phyloP scores from a whole-genome alignment of 768 basidiomycete genomes.

The Coprinopsis marcescibilis region DNA sequence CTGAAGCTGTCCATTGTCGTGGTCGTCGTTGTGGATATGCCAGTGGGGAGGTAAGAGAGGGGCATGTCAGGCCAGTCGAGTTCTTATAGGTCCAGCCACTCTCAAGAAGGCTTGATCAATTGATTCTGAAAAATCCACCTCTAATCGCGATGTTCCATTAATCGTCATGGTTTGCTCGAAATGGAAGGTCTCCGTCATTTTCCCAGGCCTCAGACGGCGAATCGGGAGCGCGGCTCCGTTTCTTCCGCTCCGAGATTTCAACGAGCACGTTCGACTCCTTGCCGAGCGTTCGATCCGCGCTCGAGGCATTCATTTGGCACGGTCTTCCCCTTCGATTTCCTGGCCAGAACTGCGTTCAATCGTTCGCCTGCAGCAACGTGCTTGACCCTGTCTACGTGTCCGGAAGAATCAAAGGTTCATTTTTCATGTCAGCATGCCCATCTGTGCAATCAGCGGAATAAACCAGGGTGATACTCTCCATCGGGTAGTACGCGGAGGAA shows the following conservation, averaged over 20 bases:
- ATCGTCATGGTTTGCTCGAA: slow-evolving; percentile 9
- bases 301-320: too few relatives aligned
- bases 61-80: neutral
- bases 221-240: neutral
- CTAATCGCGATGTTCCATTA: slow-evolving; percentile 13
- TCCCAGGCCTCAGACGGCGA: slow-evolving; percentile 9
- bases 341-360: too few relatives aligned
- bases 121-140: slow-evolving; percentile 9
- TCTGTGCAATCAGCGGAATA: too few relatives aligned
- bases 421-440: too few relatives aligned
- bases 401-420: too few relatives aligned
- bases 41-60: slow-evolving; percentile 3
- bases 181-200: slow-evolving; percentile 8
- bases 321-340: too few relatives aligned
- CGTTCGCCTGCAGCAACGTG: too few relatives aligned
- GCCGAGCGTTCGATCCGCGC: neutral
- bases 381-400: too few relatives aligned
- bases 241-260: slow-evolving; percentile 7
- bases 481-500: too few relatives aligned
- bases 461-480: too few relatives aligned
- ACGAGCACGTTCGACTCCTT: slow-evolving; percentile 4
- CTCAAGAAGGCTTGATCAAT: too few relatives aligned
- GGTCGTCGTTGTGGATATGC: neutral
- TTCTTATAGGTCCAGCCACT: slow-evolving; percentile 13
- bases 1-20: slow-evolving; percentile 67